phyloP scores from a whole-genome alignment of 176 grass and related monocot genomes.

The Alopecurus myosuroides region DNA sequence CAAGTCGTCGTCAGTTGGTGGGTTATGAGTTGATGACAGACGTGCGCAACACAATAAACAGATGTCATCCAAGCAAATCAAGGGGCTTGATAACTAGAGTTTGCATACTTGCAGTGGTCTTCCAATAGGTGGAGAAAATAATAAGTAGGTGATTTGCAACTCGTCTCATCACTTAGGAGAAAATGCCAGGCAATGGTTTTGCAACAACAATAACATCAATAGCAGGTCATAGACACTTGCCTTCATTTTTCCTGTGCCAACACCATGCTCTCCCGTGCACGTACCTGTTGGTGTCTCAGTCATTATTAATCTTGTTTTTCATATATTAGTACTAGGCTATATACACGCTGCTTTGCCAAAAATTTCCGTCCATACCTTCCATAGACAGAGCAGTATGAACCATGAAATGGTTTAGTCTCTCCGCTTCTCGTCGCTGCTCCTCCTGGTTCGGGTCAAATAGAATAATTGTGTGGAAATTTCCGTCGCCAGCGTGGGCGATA shows the following conservation, averaged over 20 bases:
- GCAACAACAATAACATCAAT: background rate
- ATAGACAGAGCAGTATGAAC: constrained; percentile 87
- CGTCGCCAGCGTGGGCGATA: constrained; percentile 94
- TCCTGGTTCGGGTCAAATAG: constrained; percentile 81
- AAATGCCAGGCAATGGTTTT: background rate
- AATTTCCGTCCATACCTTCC: constrained; percentile 52
- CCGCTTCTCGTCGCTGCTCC: constrained; percentile 71
- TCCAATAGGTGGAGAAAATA: background rate
- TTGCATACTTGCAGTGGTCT: background rate
- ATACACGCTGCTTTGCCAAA: background rate
- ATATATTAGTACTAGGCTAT: background rate
- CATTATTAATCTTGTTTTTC: background rate
- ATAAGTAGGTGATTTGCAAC: background rate
- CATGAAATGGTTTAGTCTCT: constrained; percentile 96
- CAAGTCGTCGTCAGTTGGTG: background rate
- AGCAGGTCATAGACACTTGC: constrained; percentile 33
- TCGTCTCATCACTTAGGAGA: background rate
- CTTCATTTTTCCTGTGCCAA: constrained; percentile 99
- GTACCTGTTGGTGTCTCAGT: constrained; percentile 49
- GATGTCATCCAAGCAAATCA: background rate
- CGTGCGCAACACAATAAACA: background rate
- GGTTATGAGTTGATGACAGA: background rate
- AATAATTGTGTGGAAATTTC: constrained; percentile 98
- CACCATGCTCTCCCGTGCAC: constrained; percentile 97
- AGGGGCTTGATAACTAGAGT: background rate